Evolutionary conservation across 176 grass and related monocot genomes (phyloP).

Genomic region (Echinochloa phyllopogon): DNA sequence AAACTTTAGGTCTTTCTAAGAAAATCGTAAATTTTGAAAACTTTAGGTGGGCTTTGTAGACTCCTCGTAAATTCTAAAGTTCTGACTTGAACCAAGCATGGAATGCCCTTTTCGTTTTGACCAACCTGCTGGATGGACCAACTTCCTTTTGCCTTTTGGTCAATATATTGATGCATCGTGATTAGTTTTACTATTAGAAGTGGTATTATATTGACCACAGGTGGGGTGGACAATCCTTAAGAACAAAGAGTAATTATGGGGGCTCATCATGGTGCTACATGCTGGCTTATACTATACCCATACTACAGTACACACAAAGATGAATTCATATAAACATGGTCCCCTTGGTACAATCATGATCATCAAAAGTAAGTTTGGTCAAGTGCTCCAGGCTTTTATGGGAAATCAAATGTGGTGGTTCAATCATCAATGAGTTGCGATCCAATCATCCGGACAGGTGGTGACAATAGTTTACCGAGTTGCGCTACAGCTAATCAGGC

Average conservation of each 20-base stretch:
- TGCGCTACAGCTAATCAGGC: not conserved
- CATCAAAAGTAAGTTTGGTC: not conserved
- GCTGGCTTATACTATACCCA: not conserved
- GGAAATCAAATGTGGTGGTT: constrained; percentile 3
- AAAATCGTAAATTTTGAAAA: not conserved
- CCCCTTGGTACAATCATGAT: not conserved
- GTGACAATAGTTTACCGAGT: not conserved
- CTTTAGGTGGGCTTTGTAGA: not conserved
- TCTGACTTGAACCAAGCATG: not conserved
- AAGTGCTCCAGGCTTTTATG: constrained; percentile 31
- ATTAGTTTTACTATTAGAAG: not conserved
- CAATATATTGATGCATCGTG: not conserved
- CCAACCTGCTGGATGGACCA: not conserved
- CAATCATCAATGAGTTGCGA: constrained; percentile 34
- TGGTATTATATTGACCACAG: not conserved
- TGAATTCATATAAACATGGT: not conserved
- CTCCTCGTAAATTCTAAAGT: not conserved
- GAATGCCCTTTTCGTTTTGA: not conserved
- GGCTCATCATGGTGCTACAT: not conserved
- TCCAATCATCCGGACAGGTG: constrained; percentile 25
- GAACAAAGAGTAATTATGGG: constrained; percentile 2
- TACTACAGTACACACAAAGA: not conserved
- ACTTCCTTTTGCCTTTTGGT: not conserved
- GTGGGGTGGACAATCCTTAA: not conserved
- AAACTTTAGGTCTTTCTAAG: no score